These are phyloP conservation scores for Candida sakaeoensis DNA, from an alignment of 805 yeast genomes.

Conservation along the genomic window DNA sequence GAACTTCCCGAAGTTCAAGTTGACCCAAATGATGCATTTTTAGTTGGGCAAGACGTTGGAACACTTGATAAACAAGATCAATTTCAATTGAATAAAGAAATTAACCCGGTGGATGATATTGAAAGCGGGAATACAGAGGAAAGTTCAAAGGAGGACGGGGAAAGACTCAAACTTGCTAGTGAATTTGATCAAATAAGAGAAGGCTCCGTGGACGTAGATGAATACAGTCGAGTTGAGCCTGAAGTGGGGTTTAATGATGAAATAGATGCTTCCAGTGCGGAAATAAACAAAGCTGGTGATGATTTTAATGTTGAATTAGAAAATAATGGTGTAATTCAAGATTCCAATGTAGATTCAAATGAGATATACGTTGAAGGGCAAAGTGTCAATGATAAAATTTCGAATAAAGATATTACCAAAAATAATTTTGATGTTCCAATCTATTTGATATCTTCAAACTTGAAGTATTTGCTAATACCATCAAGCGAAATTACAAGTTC, in stretches of 20 bases:
- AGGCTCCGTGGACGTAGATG: background rate
- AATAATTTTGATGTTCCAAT: constrained; percentile 16
- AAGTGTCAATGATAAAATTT: background rate
- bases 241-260: too few species aligned
- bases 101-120: constrained; percentile 16
- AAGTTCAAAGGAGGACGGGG: too few species aligned
- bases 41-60: constrained; percentile 1
- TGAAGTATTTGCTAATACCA: constrained; percentile 26
- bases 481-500: constrained; percentile 4
- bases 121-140: constrained; percentile 10
- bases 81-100: background rate
- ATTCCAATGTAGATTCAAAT: background rate
- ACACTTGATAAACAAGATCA: background rate
- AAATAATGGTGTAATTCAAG: background rate
- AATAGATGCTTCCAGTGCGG: constrained; percentile 1
- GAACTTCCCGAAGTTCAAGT: constrained; percentile 2
- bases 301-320: constrained; percentile 29
- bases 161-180: background rate
- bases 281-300: background rate
- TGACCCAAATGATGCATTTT: constrained; percentile 3
- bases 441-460: constrained; percentile 19
- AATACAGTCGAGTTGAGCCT: too few species aligned
- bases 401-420: background rate
- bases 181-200: background rate
- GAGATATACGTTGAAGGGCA: background rate